phyloP scores from a whole-genome alignment of 192 early-diverging fungal species.

The Powellomyces hirtus region DNA sequence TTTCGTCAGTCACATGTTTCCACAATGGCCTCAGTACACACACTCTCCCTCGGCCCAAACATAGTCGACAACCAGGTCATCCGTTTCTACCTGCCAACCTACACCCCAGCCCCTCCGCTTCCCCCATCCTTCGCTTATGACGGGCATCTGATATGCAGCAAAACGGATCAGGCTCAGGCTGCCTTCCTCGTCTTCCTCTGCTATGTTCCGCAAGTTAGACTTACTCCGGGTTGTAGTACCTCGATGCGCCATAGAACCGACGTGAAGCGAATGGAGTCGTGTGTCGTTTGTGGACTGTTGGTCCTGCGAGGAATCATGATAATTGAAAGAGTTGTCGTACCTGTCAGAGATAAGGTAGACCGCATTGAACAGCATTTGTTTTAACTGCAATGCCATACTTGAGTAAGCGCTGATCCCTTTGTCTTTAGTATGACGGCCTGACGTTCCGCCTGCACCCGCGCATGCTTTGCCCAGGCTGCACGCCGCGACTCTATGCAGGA shows the following conservation, averaged over 20 bases:
- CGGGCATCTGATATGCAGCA: not conserved
- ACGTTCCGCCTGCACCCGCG: not conserved
- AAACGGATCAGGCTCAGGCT: not conserved
- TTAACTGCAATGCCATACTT: too few species aligned
- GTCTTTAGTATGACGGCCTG: too few species aligned
- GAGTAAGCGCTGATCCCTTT: too few species aligned
- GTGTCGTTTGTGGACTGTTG: too few species aligned
- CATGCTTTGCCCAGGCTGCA: not conserved
- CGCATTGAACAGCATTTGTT: too few species aligned
- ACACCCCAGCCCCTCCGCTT: not conserved
- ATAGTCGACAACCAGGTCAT: not conserved
- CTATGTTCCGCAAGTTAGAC: not conserved
- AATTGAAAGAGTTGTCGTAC: too few species aligned
- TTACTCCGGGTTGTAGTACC: not conserved
- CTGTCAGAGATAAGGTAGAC: too few species aligned
- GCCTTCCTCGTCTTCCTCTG: not conserved
- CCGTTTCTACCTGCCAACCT: not conserved
- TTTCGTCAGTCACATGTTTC: too few species aligned
- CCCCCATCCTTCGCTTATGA: not conserved
- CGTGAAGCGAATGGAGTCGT: too few species aligned
- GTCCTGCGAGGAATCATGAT: too few species aligned
- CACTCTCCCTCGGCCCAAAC: not conserved
- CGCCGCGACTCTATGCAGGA: not conserved
- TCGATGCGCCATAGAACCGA: too few species aligned
- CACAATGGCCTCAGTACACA: not conserved